Base-by-base conservation (phyloP, 768 basidiomycete species). In the Mycena alexandri region DNA sequence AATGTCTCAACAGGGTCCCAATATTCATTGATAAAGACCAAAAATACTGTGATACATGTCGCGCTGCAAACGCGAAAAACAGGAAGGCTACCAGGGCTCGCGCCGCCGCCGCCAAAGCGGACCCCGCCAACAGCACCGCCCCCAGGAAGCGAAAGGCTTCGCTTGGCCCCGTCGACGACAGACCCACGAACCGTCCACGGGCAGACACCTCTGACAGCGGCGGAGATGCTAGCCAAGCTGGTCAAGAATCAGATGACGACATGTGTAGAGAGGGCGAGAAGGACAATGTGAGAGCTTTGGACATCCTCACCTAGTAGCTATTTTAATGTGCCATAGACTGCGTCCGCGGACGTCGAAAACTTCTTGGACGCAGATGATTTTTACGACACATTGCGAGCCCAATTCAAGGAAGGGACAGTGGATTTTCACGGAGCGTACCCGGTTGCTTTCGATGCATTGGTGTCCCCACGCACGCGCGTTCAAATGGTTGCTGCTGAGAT, bases 381-480 rank as follows among this genome's bases (percentile, higher is more conserved):
- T 44, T 63, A 9, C 44, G 43, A 56, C 16, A 33, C 42, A 4
- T 41, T 63, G 62, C 14, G 54, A 3, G 62, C 43, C 1, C 29
- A 63, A 17, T 55, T 63, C 34, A 54, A 38, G 33, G 33, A 1
- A 2, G 62, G 62, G 11, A 47, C 33, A 74, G 69, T 81, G 72
- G 50, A 63, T 29, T 75, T 76, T 54, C 51, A 67, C 44, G 73
- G 72, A 33, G 63, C 61, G 22, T 76, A 75, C 61, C 48, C 63
- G 17, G 36, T 76, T 13, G 41, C 44, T 24, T 58, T 51, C 8
- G 73, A 75, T 66, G 43, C 65, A 25, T 29, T 67, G 25, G 69
- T 74, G 13, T 24, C 58, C 25, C 65, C 69, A 21, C 66, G 68
- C 51, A 53, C 72, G 47, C 68, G 63, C 10, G 72, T 69, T 10